A percentile compares a stretch with the other conserved stretches of the same genome.
Evolutionary conservation across 352 stramenopile species (phyloP).

Genomic region (Globisporangium yorkense): DNA sequence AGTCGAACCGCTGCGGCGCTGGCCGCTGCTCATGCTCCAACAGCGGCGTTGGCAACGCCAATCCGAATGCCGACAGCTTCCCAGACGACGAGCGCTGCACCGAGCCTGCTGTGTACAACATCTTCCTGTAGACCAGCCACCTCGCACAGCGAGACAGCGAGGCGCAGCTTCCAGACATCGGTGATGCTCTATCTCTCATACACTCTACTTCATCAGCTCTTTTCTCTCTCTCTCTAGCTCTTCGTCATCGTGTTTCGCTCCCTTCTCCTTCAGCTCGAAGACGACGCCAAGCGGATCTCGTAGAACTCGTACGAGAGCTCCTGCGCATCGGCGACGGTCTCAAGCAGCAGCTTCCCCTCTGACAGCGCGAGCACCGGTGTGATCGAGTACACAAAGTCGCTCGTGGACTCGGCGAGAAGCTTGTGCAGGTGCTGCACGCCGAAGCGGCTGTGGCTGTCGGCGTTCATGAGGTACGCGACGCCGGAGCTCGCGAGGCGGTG

Average conservation of each 20-base stretch:
- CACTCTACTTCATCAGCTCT: background rate
- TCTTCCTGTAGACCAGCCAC: constrained; percentile 29
- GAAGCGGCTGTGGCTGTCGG: constrained; percentile 83
- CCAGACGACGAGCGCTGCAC: constrained; percentile 61
- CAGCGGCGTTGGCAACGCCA: constrained; percentile 65
- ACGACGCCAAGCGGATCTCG: constrained; percentile 52
- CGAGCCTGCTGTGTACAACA: constrained; percentile 52
- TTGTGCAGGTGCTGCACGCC: constrained; percentile 69
- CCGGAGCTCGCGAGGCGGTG: constrained; percentile 43
- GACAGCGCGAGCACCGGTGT: constrained; percentile 53
- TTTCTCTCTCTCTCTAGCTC: background rate
- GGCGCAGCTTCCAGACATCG: too few species aligned
- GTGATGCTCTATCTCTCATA: background rate
- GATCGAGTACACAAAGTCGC: constrained; percentile 62
- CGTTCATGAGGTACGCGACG: constrained; percentile 84
- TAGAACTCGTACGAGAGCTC: constrained; percentile 87
- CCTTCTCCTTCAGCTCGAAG: background rate
- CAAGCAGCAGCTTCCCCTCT: constrained; percentile 57
- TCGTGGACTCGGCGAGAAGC: constrained; percentile 37
- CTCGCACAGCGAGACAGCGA: too few species aligned
- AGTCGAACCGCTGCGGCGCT: constrained; percentile 68
- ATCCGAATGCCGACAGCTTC: constrained; percentile 67
- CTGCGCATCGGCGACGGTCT: constrained; percentile 67
- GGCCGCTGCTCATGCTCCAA: constrained; percentile 65
- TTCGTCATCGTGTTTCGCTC: background rate